Evolutionary conservation across 768 basidiomycete genomes (phyloP).

Genomic region (Leccinum variicolor): DNA sequence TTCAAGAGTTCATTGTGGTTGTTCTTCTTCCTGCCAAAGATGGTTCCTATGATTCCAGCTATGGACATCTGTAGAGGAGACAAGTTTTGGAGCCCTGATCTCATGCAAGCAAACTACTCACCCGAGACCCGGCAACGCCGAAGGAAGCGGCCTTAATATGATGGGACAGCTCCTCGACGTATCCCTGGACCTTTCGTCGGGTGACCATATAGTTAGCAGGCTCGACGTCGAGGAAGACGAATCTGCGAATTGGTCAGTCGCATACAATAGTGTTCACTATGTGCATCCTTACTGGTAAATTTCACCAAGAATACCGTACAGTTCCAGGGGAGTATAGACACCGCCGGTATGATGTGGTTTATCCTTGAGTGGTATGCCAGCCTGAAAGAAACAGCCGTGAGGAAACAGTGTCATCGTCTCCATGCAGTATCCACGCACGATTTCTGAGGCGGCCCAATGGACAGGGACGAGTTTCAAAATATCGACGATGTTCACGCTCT

Average conservation of each 20-base stretch:
- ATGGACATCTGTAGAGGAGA: conserved; percentile 26
- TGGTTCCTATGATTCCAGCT: conserved; percentile 42
- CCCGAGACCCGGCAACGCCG: conserved; percentile 40
- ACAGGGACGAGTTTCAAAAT: conserved; percentile 65
- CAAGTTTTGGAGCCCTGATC: not conserved
- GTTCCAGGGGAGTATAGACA: conserved; percentile 56
- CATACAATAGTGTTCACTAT: not conserved
- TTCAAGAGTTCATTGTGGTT: conserved; percentile 50
- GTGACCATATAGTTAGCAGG: conserved; percentile 54
- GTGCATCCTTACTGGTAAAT: conserved; percentile 57
- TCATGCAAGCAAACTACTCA: conserved; percentile 20
- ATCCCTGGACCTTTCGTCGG: conserved; percentile 45
- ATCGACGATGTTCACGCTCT: conserved; percentile 64
- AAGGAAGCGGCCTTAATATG: conserved; percentile 56
- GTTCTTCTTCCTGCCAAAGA: conserved; percentile 46
- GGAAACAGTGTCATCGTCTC: not conserved
- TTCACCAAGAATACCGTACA: conserved; percentile 62
- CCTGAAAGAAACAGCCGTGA: conserved; percentile 38
- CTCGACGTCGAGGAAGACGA: conserved; percentile 73
- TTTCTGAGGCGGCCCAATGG: conserved; percentile 64
- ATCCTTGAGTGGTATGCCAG: conserved; percentile 68
- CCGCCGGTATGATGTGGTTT: conserved; percentile 45
- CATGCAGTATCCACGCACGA: conserved; percentile 45
- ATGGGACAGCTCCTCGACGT: conserved; percentile 51
- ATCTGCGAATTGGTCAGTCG: conserved; percentile 40